These are phyloP conservation scores for Mycogone perniciosa DNA, from an alignment of 2,329 filamentous ascomycete genomes.

Conservation along the genomic window DNA sequence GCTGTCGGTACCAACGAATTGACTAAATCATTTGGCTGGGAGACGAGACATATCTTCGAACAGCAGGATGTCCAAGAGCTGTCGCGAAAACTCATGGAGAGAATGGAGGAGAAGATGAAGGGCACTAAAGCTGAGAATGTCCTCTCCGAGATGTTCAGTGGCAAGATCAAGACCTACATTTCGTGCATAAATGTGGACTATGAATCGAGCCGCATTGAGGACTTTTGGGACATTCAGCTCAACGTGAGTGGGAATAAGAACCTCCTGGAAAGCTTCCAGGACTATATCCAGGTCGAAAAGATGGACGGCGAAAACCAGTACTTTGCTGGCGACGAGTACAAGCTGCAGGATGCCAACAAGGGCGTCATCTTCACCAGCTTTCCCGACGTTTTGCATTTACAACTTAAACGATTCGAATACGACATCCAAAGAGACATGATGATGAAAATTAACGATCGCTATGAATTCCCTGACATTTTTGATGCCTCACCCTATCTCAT, in stretches of 20 bases:
- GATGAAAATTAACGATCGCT: conserved; percentile 97
- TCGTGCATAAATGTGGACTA: conserved; percentile 98
- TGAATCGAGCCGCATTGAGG: conserved; percentile 89
- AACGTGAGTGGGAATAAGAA: conserved; percentile 94
- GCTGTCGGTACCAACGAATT: conserved; percentile 89
- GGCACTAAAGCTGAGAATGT: conserved; percentile 87
- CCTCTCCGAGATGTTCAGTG: conserved; percentile 84
- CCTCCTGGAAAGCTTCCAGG: conserved; percentile 87
- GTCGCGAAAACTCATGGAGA: conserved; percentile 94
- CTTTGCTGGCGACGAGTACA: conserved; percentile 81
- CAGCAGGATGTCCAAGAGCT: conserved; percentile 98
- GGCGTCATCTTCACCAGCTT: conserved; percentile 96
- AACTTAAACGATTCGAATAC: conserved; percentile 97
- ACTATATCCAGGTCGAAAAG: conserved; percentile 94
- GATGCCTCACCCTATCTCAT: conserved; percentile 84
- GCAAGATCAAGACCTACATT: conserved; percentile 98
- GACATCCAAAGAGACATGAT: conserved; percentile 93
- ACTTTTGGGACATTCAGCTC: conserved; percentile 98
- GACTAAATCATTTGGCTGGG: conserved; percentile 96
- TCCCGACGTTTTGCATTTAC: conserved; percentile 86
- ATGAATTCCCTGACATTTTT: conserved; percentile 80
- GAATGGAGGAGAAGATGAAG: conserved; percentile 97
- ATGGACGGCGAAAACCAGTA: conserved; percentile 99
- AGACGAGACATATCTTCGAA: conserved; percentile 95
- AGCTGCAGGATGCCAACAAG: conserved; percentile 93